Percentiles rank a stretch among this genome's conserved stretches.
Evolutionary conservation across 1,139 yeast species (phyloP).

Genomic region (Scheffersomyces parashehatae): DNA sequence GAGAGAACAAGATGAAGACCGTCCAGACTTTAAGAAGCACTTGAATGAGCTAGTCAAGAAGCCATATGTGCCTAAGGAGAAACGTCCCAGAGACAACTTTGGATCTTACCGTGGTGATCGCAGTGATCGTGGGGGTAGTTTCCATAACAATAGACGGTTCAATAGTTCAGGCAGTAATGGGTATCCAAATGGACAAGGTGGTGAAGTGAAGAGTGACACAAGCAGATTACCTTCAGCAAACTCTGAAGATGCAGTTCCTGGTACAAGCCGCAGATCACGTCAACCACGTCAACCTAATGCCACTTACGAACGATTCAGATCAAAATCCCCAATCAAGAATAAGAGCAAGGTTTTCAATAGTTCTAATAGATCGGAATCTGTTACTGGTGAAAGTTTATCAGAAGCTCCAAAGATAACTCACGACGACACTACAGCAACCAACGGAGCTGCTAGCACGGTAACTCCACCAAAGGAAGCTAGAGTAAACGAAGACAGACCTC

Average conservation of each 20-base stretch:
- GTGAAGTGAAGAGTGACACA: conserved; percentile 7
- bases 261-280: background rate
- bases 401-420: no score
- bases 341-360: background rate
- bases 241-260: conserved; percentile 1
- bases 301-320: conserved; percentile 1
- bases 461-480: no score
- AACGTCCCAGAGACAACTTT: background rate
- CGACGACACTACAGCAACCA: no score
- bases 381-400: no score
- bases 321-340: conserved; percentile 1
- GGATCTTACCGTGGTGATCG: background rate
- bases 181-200: background rate
- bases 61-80: conserved; percentile 5
- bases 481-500: no score
- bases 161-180: background rate
- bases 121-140: background rate
- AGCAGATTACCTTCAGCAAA: conserved; percentile 3
- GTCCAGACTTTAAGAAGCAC: conserved; percentile 37
- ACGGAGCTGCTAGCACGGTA: no score
- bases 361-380: background rate
- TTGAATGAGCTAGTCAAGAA: conserved; percentile 29
- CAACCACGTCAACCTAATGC: background rate
- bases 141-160: background rate
- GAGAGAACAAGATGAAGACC: conserved; percentile 12